Percentiles rank a stretch among this genome's conserved stretches.
phyloP scores from a whole-genome alignment of 2,329 filamentous ascomycete genomes.

The Penicillium sp. region DNA sequence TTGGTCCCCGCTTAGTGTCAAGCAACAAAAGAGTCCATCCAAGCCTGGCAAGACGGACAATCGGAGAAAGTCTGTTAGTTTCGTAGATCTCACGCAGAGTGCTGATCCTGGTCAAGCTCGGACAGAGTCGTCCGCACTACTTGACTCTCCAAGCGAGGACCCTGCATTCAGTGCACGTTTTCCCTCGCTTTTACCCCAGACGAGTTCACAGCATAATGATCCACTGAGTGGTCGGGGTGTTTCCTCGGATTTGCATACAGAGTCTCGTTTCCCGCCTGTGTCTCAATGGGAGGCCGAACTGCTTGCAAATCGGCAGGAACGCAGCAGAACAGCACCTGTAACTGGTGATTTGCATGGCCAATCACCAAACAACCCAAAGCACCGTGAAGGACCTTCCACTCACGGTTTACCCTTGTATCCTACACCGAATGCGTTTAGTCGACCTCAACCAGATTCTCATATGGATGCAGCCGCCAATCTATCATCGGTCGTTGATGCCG shows the following conservation, averaged over 20 bases:
- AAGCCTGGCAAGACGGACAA: neutral
- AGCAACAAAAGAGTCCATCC: neutral
- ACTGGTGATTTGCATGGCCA: neutral
- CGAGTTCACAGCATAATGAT: neutral
- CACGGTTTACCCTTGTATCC: neutral
- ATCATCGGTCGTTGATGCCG: neutral
- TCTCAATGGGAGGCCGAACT: constrained; percentile 41
- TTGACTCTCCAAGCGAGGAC: constrained; percentile 35
- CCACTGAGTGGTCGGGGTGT: constrained; percentile 9
- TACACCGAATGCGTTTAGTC: neutral
- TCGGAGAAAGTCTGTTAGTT: constrained; percentile 20
- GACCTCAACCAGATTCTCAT: constrained; percentile 1
- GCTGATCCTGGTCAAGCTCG: neutral
- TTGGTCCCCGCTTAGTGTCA: neutral
- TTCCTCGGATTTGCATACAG: constrained; percentile 23
- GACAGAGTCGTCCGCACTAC: constrained; percentile 20
- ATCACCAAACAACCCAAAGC: neutral
- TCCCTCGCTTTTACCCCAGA: constrained; percentile 35
- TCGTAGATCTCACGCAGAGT: constrained; percentile 10
- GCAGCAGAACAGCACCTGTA: constrained; percentile 6
- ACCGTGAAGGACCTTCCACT: neutral
- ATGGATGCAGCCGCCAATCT: neutral
- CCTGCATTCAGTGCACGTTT: constrained; percentile 35
- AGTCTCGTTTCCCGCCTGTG: constrained; percentile 37
- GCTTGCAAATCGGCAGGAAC: constrained; percentile 24